phyloP scores from a whole-genome alignment of 2,329 filamentous ascomycete genomes.

The Colletotrichum tabaci region DNA sequence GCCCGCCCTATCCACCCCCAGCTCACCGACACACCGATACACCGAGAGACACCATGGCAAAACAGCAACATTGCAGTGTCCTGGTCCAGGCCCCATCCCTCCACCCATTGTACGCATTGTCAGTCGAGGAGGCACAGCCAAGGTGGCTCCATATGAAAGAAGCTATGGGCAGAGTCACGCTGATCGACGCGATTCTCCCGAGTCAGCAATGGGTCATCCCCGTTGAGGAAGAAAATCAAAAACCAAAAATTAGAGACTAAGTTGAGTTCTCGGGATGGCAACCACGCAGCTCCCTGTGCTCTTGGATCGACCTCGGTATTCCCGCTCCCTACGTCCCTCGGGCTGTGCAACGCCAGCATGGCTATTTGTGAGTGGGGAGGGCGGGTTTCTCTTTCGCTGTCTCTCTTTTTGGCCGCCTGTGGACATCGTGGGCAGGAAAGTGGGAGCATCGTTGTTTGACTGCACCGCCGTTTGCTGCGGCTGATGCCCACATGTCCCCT shows the following conservation, averaged over 20 bases:
- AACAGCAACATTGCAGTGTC: not conserved
- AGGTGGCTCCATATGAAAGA: slow-evolving; percentile 3
- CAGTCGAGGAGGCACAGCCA: slow-evolving; percentile 22
- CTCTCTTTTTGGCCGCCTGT: not conserved
- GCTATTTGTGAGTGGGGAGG: not conserved
- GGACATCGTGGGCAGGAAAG: not conserved
- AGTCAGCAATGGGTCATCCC: slow-evolving; percentile 38
- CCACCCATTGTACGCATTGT: slow-evolving; percentile 39
- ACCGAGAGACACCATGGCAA: slow-evolving; percentile 26
- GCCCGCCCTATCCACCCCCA: slow-evolving; percentile 11
- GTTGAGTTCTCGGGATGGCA: slow-evolving; percentile 22
- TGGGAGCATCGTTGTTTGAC: slow-evolving; percentile 17
- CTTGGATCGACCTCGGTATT: slow-evolving; percentile 19
- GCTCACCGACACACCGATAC: slow-evolving; percentile 20
- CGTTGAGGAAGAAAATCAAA: not conserved
- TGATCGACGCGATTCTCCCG: slow-evolving; percentile 41
- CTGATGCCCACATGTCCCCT: slow-evolving; percentile 10
- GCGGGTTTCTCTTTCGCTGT: no score
- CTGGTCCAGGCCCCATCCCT: slow-evolving; percentile 10
- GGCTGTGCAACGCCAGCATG: slow-evolving; percentile 1
- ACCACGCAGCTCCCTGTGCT: slow-evolving; percentile 4
- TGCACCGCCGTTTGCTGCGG: slow-evolving; percentile 27
- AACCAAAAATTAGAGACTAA: slow-evolving; percentile 24
- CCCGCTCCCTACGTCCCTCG: slow-evolving; percentile 14
- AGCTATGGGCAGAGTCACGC: slow-evolving; percentile 6